phyloP scores from a whole-genome alignment of 2,329 filamentous ascomycete genomes.

The Neopestalotiopsis sp. region DNA sequence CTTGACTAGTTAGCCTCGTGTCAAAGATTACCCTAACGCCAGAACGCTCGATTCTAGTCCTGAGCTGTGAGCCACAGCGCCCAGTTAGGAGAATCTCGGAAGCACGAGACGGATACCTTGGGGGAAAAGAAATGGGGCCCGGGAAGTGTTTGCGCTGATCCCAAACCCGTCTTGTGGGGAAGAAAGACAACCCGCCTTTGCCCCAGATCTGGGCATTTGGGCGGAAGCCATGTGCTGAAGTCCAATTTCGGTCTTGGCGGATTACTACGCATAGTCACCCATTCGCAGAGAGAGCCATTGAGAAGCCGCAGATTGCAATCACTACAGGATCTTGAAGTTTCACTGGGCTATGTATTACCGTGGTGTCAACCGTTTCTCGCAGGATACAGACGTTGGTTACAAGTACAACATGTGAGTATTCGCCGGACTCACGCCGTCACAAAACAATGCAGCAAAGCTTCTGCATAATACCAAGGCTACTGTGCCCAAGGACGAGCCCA shows the following conservation, averaged over 20 bases:
- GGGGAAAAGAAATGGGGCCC: not conserved
- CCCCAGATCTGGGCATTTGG: conserved; percentile 4
- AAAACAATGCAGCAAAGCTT: not conserved
- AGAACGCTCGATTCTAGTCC: not conserved
- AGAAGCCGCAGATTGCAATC: not conserved
- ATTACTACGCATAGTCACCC: not conserved
- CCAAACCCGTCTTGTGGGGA: conserved; percentile 1
- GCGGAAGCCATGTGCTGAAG: not conserved
- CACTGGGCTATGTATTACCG: not conserved
- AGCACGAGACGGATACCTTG: conserved; percentile 1
- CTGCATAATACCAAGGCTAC: not conserved
- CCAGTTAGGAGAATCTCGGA: conserved; percentile 2
- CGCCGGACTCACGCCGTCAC: not conserved
- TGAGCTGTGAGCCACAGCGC: too few relatives aligned
- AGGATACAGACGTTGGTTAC: not conserved
- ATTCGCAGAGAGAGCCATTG: not conserved
- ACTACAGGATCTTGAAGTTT: not conserved
- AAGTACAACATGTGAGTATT: not conserved
- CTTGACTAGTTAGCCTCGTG: not conserved
- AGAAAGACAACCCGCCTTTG: not conserved
- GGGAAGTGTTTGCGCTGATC: not conserved
- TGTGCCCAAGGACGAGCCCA: not conserved
- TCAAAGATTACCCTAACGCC: conserved; percentile 9
- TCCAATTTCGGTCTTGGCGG: not conserved
- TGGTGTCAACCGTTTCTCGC: too few relatives aligned